phyloP scores from a whole-genome alignment of 2,329 filamentous ascomycete species.

The Aspergillus sp. region DNA sequence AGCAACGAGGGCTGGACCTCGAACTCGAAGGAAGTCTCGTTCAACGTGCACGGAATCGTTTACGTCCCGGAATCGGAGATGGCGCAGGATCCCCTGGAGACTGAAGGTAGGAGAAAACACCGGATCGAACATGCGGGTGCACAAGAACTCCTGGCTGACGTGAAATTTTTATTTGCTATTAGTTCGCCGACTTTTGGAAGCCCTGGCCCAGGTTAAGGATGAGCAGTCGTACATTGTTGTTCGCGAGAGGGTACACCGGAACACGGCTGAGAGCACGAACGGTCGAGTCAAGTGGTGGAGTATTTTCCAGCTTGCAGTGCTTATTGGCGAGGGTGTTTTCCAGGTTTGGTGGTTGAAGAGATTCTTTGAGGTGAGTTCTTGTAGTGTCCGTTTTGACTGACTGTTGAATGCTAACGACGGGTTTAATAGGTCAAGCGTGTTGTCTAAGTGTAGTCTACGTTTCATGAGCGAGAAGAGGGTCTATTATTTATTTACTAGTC shows the following conservation, averaged over 20 bases:
- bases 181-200: conserved; percentile 82
- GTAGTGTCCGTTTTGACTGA: background rate
- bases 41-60: conserved; percentile 98
- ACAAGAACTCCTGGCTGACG: conserved; percentile 1
- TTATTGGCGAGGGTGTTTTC: conserved; percentile 90
- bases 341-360: conserved; percentile 99
- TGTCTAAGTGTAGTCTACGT: conserved; percentile 38
- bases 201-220: conserved; percentile 90
- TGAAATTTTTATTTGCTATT: background rate
- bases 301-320: conserved; percentile 86
- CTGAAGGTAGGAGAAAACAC: conserved; percentile 65
- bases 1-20: conserved; percentile 98
- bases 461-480: conserved; percentile 8
- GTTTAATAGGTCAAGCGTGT: conserved; percentile 46
- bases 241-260: conserved; percentile 92
- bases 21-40: conserved; percentile 95
- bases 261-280: conserved; percentile 98
- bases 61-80: conserved; percentile 89
- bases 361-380: conserved; percentile 76
- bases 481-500: background rate
- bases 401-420: background rate
- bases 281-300: conserved; percentile 99
- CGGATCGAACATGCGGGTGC: background rate
- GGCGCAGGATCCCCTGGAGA: conserved; percentile 82
- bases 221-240: conserved; percentile 97